Evolutionary conservation across 352 stramenopile genomes (phyloP), one percentile per base, ranked within the genome.

Genomic region (Globisporangium acanthophoron): DNA sequence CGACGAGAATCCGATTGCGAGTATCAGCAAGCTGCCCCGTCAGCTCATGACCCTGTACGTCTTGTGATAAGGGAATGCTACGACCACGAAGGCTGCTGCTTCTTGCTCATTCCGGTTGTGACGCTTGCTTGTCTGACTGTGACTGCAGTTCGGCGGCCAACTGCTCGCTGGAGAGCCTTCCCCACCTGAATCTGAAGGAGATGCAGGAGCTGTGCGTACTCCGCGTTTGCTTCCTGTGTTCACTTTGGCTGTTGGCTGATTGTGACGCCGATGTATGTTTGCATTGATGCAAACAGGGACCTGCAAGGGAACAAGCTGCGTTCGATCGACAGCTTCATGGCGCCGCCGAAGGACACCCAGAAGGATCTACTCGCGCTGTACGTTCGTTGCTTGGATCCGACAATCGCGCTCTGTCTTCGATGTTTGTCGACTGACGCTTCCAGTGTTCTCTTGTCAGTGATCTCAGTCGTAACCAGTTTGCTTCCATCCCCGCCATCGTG

Each of bases 1-100:
- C 24, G 54, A 59, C 54, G 44, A 43, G 6, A 59, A 59, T 27
- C 54, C 54, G 13, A 45, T 59, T 43, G 5, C n/a, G 20, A 59
- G 44, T 24, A 33, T 59, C 31, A 13, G 27, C 13, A 43, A 33
- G 2, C 16, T 59, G 13, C 54, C 54, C 5, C 54, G 20, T 18
- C 40, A 59, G 16, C 54, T 59, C 54, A 47, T 20, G 20, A 51
- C 33, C 54, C 46, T 59, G 54, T 59, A 29, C 39, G 51, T 18
- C 12, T 16, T 27, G 39, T n/a, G 29, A 47, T 47, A 20, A 47
- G 15, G 9, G 8, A 18, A n/a, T 6, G 40, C 40, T 45, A 18
- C 41, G 41, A 11, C 1, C 33, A 37, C 33, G 33, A 37, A 37
- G 33, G 8, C 8, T 37, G 33, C 33, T 11, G 8, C 6, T 21